Evolutionary conservation across 257 asterid species (phyloP).

Genomic region (Rubia yunnanensis): DNA sequence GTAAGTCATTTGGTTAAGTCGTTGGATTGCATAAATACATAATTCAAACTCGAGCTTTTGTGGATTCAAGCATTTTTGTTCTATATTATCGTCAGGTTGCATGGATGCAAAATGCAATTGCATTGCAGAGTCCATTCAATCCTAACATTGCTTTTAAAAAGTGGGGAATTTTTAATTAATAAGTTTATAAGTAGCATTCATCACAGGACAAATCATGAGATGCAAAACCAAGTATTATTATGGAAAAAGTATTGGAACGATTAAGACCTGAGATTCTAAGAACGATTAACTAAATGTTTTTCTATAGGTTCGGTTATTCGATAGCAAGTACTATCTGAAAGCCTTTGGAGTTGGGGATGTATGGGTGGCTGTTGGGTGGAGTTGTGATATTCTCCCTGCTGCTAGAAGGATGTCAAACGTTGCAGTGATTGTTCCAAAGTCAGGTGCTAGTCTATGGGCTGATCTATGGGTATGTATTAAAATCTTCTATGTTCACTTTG

Average conservation of each 20-base stretch:
- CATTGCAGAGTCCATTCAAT: background rate
- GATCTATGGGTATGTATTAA: slow-evolving; percentile 73
- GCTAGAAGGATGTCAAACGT: slow-evolving; percentile 80
- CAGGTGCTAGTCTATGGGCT: slow-evolving; percentile 96
- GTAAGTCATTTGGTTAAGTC: background rate
- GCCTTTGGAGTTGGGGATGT: slow-evolving; percentile 85
- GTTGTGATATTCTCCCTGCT: slow-evolving; percentile 79
- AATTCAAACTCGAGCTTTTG: background rate
- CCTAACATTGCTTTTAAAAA: background rate
- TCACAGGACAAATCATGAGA: too few relatives aligned
- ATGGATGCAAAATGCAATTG: background rate
- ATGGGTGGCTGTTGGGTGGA: slow-evolving; percentile 99
- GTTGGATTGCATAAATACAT: background rate
- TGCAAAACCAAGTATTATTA: too few relatives aligned
- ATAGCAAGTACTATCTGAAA: slow-evolving; percentile 69
- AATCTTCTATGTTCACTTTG: background rate
- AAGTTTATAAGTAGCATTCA: background rate
- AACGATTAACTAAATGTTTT: background rate
- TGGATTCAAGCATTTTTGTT: background rate
- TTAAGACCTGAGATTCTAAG: background rate
- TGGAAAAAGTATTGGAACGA: background rate
- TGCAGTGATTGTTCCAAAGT: slow-evolving; percentile 77
- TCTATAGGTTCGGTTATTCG: slow-evolving; percentile 75
- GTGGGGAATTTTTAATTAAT: background rate
- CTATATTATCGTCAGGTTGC: background rate